Base-by-base conservation (phyloP, 1,284 basidiomycete species). In the Ustilago hordei region DNA sequence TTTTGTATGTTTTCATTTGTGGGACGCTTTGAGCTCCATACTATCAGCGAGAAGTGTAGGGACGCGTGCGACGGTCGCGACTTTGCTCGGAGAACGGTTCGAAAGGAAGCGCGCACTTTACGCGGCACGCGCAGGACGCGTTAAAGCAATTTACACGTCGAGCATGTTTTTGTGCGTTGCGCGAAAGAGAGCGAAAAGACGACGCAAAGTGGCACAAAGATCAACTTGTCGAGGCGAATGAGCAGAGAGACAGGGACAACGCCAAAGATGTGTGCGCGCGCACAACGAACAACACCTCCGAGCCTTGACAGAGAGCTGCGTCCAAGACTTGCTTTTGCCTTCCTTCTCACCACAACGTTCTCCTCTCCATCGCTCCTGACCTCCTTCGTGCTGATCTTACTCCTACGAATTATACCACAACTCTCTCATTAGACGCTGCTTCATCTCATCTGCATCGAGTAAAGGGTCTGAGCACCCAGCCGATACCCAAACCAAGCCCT, bases 161-260 rank as follows among this genome's bases (percentile, higher is more conserved):
- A 39, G 32, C 61, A 55, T 36, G 52, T 52, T 67, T 67, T 48
- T n/a, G 48, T 23, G 11, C 45, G 45, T 48, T 48, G 45, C 45
- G 45, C 17, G 45, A 48, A 48, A 31, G 31, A 64, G 39, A 6
- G 32, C 11, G 13, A 47, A 41, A 6, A 41, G 39, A 41, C 39
- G 15, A 13, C 36, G 36, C 2, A 13, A 19, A 35, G 28, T 28
- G 28, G 31, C 58, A 55, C 47, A 57, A 52, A 64, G 38, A 17
- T 58, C 55, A 81, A 48, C 63, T 80, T 15, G 71, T 82, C 41
- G 90, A 48, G 38, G 54, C 48, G 91, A 28, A 91, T 91, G 90
- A 87, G 91, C 80, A 90, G 90, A 7, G 90, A 48, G 91, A 0
- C 32, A 9, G 9, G 15, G 35, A 28, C 23, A 19, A 28, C 8